Evolutionary conservation across 441 rosid species (phyloP).

Genomic region (Daphne laureola): DNA sequence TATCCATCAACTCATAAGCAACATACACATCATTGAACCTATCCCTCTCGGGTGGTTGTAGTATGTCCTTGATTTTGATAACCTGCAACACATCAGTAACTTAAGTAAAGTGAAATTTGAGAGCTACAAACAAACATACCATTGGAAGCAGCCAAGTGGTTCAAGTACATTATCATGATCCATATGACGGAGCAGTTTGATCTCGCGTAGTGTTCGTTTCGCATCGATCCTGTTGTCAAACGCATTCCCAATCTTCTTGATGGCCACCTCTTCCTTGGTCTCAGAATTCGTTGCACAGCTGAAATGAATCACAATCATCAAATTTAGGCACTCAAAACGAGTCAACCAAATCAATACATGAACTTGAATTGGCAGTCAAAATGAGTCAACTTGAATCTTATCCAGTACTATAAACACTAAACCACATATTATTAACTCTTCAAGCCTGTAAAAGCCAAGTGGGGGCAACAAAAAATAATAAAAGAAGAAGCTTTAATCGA

Average conservation of each 20-base stretch:
- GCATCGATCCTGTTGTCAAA: constrained; percentile 65
- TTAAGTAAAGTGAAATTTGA: not conserved
- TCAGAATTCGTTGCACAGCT: constrained; percentile 53
- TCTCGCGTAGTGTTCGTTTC: constrained; percentile 56
- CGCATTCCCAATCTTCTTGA: constrained; percentile 58
- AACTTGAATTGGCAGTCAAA: not conserved
- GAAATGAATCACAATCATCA: constrained; percentile 4
- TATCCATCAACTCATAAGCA: constrained; percentile 59
- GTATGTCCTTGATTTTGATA: constrained; percentile 59
- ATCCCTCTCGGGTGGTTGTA: constrained; percentile 43
- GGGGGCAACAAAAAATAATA: too few species aligned
- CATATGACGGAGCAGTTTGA: constrained; percentile 60
- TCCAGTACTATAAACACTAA: too few species aligned
- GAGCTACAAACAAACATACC: not conserved
- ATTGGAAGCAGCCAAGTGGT: not conserved
- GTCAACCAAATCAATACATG: not conserved
- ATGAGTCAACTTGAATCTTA: constrained; percentile 1
- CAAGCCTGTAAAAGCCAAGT: too few species aligned
- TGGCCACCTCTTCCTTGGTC: constrained; percentile 53
- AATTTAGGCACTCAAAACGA: not conserved
- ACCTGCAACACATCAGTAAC: constrained; percentile 26
- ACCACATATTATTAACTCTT: too few species aligned
- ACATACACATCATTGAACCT: constrained; percentile 61
- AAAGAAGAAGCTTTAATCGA: too few species aligned
- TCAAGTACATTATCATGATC: constrained; percentile 46